These are phyloP conservation scores for Colletotrichum euphorbiae DNA, from an alignment of 2,329 filamentous ascomycete species.

Conservation along the genomic window DNA sequence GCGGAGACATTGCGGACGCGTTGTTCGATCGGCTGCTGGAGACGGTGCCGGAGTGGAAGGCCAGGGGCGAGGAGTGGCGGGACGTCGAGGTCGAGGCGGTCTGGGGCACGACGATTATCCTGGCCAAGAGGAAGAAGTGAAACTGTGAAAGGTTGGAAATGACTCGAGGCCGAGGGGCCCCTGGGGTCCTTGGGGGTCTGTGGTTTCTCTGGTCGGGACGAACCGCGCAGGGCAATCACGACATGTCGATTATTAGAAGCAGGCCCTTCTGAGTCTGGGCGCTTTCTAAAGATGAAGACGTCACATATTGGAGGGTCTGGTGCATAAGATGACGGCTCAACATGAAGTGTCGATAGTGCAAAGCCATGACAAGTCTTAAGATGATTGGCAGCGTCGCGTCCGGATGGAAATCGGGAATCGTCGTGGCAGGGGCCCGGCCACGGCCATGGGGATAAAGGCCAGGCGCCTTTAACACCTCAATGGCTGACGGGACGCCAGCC, in stretches of 20 bases:
- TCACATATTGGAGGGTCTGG: background rate
- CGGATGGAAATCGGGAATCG: slow-evolving; percentile 1
- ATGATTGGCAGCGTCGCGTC: slow-evolving; percentile 1
- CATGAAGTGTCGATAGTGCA: background rate
- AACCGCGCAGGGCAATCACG: slow-evolving; percentile 19
- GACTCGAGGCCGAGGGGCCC: slow-evolving; percentile 15
- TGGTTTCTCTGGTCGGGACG: slow-evolving; percentile 10
- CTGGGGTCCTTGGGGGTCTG: background rate
- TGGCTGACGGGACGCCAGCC: slow-evolving; percentile 12
- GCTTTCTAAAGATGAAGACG: background rate
- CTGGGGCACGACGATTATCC: slow-evolving; percentile 70
- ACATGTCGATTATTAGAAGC: background rate
- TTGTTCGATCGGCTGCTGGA: slow-evolving; percentile 69
- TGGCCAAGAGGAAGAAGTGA: slow-evolving; percentile 65
- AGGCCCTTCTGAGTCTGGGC: background rate
- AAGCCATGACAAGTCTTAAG: slow-evolving; percentile 15
- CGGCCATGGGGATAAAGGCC: background rate
- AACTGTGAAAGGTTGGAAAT: slow-evolving; percentile 40
- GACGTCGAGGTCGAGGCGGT: slow-evolving; percentile 67
- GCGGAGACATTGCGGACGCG: slow-evolving; percentile 71
- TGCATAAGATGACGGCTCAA: background rate
- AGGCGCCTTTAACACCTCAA: background rate
- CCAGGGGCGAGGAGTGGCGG: slow-evolving; percentile 60
- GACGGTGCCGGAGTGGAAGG: slow-evolving; percentile 65
- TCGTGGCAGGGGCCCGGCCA: background rate